Evolutionary conservation across 228 moss, liverwort and hornwort genomes (phyloP).

Genomic region (Sphagnum fallax): DNA sequence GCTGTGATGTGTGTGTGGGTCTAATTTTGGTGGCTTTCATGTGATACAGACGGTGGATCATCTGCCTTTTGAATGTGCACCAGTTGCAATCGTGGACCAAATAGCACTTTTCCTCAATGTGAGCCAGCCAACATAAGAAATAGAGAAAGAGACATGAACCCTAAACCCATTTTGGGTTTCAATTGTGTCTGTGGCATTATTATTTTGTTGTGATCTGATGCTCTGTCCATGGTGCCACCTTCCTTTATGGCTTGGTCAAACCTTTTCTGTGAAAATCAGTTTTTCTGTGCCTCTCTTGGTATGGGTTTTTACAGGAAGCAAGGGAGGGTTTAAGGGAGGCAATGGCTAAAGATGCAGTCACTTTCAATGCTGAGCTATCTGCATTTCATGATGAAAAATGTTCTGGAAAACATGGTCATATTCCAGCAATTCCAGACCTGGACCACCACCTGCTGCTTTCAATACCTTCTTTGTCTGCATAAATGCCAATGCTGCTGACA

Average conservation of each 20-base stretch:
- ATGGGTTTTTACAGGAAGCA: constrained; percentile 28
- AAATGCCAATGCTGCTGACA: constrained; percentile 13
- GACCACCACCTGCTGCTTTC: background rate
- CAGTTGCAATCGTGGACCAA: constrained; percentile 46
- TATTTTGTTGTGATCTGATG: no score
- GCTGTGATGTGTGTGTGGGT: background rate
- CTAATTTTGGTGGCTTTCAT: background rate
- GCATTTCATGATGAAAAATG: constrained; percentile 1
- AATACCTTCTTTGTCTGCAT: constrained; percentile 3
- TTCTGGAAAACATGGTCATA: no score
- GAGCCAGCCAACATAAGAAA: constrained; percentile 10
- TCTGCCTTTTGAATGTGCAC: constrained; percentile 47
- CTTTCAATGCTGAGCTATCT: constrained; percentile 16
- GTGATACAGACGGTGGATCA: constrained; percentile 45
- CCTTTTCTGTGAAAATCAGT: background rate
- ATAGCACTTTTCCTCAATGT: constrained; percentile 61
- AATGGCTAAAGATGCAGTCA: constrained; percentile 33
- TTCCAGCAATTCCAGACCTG: no score
- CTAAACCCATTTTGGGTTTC: no score
- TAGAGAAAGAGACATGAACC: no score
- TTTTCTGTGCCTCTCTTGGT: background rate
- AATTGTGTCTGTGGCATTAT: no score
- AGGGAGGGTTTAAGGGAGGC: constrained; percentile 45
- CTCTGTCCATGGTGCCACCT: background rate
- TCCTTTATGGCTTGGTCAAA: background rate